Percentiles rank a stretch among this genome's conserved stretches.
phyloP scores from a whole-genome alignment of 768 basidiomycete species.

The Boletus bicolor region DNA sequence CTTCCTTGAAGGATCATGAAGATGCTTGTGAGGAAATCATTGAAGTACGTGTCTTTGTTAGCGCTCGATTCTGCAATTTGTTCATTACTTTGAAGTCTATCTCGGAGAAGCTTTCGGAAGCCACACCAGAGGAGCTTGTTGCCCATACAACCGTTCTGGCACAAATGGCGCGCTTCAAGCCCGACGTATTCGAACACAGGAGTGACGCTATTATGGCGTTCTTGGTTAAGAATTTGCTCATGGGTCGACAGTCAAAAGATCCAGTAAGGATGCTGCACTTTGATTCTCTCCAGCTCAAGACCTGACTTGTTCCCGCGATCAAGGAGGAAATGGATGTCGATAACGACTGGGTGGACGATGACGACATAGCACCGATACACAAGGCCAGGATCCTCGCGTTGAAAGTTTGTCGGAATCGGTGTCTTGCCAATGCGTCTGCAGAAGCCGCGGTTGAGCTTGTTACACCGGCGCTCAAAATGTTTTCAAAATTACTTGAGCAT shows the following conservation, averaged over 20 bases:
- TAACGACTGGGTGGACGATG: conserved; percentile 77
- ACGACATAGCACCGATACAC: conserved; percentile 53
- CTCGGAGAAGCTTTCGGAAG: conserved; percentile 46
- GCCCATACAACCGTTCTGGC: conserved; percentile 69
- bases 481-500: conserved; percentile 65
- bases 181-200: conserved; percentile 72
- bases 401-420: conserved; percentile 80
- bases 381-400: conserved; percentile 71
- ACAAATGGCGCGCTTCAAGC: conserved; percentile 66
- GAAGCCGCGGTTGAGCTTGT: conserved; percentile 64
- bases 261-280: conserved; percentile 37
- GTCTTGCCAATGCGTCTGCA: conserved; percentile 60
- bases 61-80: background rate
- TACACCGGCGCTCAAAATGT: conserved; percentile 72
- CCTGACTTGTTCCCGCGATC: conserved; percentile 2
- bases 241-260: conserved; percentile 48
- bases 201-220: conserved; percentile 73
- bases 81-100: conserved; percentile 47
- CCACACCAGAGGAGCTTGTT: conserved; percentile 50
- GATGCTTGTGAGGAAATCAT: conserved; percentile 53
- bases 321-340: conserved; percentile 58
- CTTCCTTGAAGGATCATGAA: conserved; percentile 52
- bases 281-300: background rate
- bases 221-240: conserved; percentile 66
- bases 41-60: conserved; percentile 47